Evolutionary conservation across 345 rosid genomes (phyloP), one percentile per base, ranked within the genome.

Genomic region (Hypericum perforatum): DNA sequence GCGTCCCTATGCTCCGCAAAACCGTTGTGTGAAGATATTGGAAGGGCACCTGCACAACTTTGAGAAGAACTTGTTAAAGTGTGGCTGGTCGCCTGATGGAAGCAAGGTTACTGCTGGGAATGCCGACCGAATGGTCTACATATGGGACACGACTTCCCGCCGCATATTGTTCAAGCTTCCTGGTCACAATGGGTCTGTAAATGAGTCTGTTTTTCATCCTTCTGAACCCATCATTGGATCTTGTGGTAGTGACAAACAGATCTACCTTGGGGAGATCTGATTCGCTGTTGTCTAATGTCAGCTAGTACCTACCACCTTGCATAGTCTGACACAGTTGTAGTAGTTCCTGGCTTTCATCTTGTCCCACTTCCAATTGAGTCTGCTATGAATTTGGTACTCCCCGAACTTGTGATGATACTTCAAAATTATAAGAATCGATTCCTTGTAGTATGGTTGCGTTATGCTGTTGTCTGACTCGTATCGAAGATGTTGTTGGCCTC

Each of bases 21-120:
- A 92, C 65, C 97, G 97, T 10, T 92, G 98, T 22, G 97, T 85
- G 13, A 92, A 92, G 76, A 61, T 84, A 47, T 62, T 92, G 39
- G 98, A 85, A 62, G 98, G 97, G 5, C 98, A 88, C 71, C 98
- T 85, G 37, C 97, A 92, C 79, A 92, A 88, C 70, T 92, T 92
- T 8, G 98, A 92, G 61, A 92, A 92, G 94, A 92, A 77, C 62
- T 53, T 85, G 64, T 60, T 85, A 64, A 92, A 92, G 65, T 92
- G 94, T 60, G 60, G 81, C 43, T 92, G 98, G 97, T 88, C 98
- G 5, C 82, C 89, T 0, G 98, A 92, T 66, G 98, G 98, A 49
- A 85, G 91, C 61, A 92, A 85, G 72, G 97, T 92, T 73, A 88
- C 94, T 0, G 85, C 94, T 10, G 97, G 98, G 39, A 92, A 97